A percentile compares a stretch with the other conserved stretches of the same genome.
Conservation (phyloP, 306 rosid genomes). For the Abrus precatorius region DNA sequence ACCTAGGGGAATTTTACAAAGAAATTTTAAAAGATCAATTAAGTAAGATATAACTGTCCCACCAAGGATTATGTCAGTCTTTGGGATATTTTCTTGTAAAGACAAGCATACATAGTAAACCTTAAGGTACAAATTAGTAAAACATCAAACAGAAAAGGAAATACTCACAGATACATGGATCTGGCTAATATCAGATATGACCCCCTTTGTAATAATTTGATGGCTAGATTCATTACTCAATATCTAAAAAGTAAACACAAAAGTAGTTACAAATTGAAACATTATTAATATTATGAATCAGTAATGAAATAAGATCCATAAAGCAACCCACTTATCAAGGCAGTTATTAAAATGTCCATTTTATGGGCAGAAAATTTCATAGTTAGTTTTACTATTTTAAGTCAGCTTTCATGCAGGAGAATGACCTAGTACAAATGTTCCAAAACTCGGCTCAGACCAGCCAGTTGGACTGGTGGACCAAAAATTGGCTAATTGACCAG, state of each 20-base stretch:
- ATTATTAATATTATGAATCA: background rate
- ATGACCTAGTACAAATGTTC: no score
- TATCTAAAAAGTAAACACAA: conserved; percentile 63
- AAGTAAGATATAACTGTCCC: conserved; percentile 22
- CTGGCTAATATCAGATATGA: conserved; percentile 71
- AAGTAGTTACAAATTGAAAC: conserved; percentile 18
- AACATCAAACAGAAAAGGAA: conserved; percentile 41
- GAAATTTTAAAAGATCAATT: conserved; percentile 32
- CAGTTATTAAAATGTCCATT: conserved; percentile 22
- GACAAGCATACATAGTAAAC: conserved; percentile 11
- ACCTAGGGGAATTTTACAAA: conserved; percentile 60
- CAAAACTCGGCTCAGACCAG: no score
- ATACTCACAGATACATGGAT: conserved; percentile 78
- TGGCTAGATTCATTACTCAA: conserved; percentile 70
- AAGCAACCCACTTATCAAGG: conserved; percentile 7
- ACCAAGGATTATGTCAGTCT: conserved; percentile 28
- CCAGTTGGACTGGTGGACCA: no score
- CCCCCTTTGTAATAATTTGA: conserved; percentile 82
- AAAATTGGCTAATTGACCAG: no score
- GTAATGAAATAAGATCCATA: conserved; percentile 35
- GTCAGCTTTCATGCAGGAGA: no score
- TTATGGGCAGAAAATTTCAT: conserved; percentile 33
- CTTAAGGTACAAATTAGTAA: background rate
- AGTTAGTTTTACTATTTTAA: no score
- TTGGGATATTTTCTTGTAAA: conserved; percentile 14